Evolutionary conservation across 129 eudicot species (phyloP).

Genomic region (carrot (Daucus carota)): DH1_v3.0 NC_030387.2:24596001-24596500

Average conservation of each 20-base stretch:
- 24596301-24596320: neutral
- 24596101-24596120: neutral
- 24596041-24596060: slow-evolving; percentile 80
- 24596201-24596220: too few relatives aligned
- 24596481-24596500: slow-evolving; percentile 70
- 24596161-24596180: neutral
- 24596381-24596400: neutral
- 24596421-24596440: neutral
- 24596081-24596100: slow-evolving; percentile 84
- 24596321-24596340: neutral
- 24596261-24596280: neutral
- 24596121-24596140: neutral
- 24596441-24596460: neutral
- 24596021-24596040: slow-evolving; percentile 89
- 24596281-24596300: slow-evolving; percentile 3
- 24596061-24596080: slow-evolving; percentile 73
- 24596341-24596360: neutral
- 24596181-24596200: neutral
- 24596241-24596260: neutral
- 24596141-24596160: neutral
- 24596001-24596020: slow-evolving; percentile 92
- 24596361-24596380: neutral
- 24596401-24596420: neutral
- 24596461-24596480: slow-evolving; percentile 44
- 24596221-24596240: too few relatives aligned